A percentile compares a stretch with the other conserved stretches of the same genome.
Evolutionary conservation across 768 basidiomycete genomes (phyloP).

Genomic region (Rhodotorula kratochvilovae): DNA sequence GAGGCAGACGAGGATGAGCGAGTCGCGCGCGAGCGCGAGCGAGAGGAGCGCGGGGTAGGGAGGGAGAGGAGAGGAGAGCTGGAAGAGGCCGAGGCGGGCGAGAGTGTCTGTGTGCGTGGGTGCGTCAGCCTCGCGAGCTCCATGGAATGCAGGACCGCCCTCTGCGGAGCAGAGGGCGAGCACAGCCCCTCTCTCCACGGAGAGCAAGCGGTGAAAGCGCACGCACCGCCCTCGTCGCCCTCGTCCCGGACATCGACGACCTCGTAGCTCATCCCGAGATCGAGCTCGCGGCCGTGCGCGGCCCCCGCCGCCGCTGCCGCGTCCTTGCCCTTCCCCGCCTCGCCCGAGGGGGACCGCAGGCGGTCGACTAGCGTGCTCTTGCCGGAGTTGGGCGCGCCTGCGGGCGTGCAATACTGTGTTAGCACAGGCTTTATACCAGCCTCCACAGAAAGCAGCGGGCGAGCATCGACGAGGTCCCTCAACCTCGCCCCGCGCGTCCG

Average conservation of each 20-base stretch:
- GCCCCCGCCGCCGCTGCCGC: too few relatives aligned
- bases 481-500: not conserved
- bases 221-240: slow-evolving; percentile 76
- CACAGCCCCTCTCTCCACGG: not conserved
- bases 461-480: not conserved
- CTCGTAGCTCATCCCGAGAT: slow-evolving; percentile 87
- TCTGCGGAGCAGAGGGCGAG: too few relatives aligned
- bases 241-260: slow-evolving; percentile 88
- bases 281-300: slow-evolving; percentile 44
- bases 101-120: slow-evolving; percentile 61
- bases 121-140: not conserved
- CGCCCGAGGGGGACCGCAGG: slow-evolving; percentile 10
- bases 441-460: too few relatives aligned
- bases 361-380: slow-evolving; percentile 63
- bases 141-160: too few relatives aligned
- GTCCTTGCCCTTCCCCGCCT: not conserved
- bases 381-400: slow-evolving; percentile 65
- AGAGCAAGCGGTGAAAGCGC: not conserved
- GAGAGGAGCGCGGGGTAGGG: slow-evolving; percentile 33
- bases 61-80: slow-evolving; percentile 25
- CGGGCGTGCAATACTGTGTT: too few relatives aligned
- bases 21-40: slow-evolving; percentile 51
- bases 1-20: slow-evolving; percentile 73
- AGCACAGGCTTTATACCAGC: too few relatives aligned
- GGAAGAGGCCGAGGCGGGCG: slow-evolving; percentile 54